Evolutionary conservation across 257 asterid species (phyloP).

Genomic region (Asclepias syriaca): DNA sequence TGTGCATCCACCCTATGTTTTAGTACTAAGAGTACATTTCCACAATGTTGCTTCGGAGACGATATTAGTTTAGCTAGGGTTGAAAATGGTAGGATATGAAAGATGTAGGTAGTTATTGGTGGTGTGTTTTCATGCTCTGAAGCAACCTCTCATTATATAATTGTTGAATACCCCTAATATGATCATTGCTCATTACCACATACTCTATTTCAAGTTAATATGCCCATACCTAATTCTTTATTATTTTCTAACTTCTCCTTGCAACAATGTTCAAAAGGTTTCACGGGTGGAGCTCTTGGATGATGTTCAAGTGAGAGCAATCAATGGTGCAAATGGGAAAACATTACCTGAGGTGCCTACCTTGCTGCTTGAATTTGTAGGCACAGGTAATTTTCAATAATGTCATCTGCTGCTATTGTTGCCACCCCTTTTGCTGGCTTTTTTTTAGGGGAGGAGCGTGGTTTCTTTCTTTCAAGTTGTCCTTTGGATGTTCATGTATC

Average conservation of each 20-base stretch:
- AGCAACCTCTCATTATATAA: background rate
- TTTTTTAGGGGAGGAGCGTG: too few relatives aligned
- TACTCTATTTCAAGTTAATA: background rate
- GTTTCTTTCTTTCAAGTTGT: background rate
- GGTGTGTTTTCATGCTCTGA: background rate
- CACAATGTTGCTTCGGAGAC: background rate
- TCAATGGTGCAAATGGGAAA: conserved; percentile 86
- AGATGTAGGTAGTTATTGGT: background rate
- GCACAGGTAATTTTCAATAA: conserved; percentile 62
- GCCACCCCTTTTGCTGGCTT: too few relatives aligned
- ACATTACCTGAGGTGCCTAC: conserved; percentile 91
- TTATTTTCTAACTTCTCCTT: conserved; percentile 2
- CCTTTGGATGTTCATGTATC: background rate
- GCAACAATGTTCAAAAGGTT: conserved; percentile 39
- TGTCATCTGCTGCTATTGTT: background rate
- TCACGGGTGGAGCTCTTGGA: conserved; percentile 97
- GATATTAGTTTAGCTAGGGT: background rate
- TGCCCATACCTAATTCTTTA: conserved; percentile 1
- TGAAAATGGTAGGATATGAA: background rate
- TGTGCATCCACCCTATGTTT: background rate
- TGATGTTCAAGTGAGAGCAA: conserved; percentile 91
- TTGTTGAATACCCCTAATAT: background rate
- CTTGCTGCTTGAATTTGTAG: conserved; percentile 89
- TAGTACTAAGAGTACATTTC: background rate
- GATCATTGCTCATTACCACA: background rate